Evolutionary conservation across 2,329 filamentous ascomycete species (phyloP).

Genomic region (Xenosphaeropsis pyriputrescens): DNA sequence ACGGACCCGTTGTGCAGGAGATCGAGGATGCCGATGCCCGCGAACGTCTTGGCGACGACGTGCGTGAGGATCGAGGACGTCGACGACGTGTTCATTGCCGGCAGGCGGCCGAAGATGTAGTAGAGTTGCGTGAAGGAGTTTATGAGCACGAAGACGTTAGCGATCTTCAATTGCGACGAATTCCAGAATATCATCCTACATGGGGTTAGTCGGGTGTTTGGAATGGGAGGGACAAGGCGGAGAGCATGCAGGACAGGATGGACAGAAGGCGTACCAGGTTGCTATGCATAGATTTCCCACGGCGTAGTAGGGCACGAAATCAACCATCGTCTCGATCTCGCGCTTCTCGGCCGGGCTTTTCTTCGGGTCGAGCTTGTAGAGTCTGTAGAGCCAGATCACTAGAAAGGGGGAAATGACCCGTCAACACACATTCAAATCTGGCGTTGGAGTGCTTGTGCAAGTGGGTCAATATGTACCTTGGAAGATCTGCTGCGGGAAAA

Average conservation of each 20-base stretch:
- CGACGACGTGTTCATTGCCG: constrained; percentile 31
- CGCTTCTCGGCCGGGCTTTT: constrained; percentile 19
- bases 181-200: constrained; percentile 49
- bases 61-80: constrained; percentile 39
- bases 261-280: constrained; percentile 12
- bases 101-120: constrained; percentile 33
- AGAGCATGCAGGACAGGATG: too few relatives aligned
- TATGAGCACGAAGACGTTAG: constrained; percentile 39
- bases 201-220: background rate
- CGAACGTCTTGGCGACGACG: constrained; percentile 41
- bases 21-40: constrained; percentile 43
- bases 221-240: background rate
- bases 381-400: constrained; percentile 37
- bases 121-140: constrained; percentile 39
- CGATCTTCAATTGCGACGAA: constrained; percentile 27
- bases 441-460: too few relatives aligned
- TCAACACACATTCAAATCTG: too few relatives aligned
- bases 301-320: constrained; percentile 38
- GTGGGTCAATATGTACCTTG: constrained; percentile 17
- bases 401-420: too few relatives aligned
- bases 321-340: constrained; percentile 32
- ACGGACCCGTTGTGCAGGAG: constrained; percentile 41
- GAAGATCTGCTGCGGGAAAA: constrained; percentile 44
- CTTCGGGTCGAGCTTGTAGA: constrained; percentile 31
- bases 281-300: constrained; percentile 44